Evolutionary conservation across 371 early-diverging fungal species (phyloP), one percentile per base, ranked within the genome.

Genomic region (Mucor indicus): DNA sequence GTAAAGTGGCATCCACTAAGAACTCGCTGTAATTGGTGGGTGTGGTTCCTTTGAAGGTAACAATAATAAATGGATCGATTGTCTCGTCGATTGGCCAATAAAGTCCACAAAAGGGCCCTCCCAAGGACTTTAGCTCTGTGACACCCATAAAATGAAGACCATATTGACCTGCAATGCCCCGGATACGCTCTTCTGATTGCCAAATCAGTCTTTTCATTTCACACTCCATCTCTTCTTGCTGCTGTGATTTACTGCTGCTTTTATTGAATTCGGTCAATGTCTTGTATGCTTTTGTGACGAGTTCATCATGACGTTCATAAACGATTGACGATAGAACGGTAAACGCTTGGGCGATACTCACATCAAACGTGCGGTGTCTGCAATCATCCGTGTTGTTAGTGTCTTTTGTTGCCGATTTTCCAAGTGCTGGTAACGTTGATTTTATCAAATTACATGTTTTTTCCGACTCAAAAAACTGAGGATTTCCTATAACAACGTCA

Each of bases 41-140:
- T 4, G 79, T 74, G 0, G 79, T 79, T 5, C 79, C 79, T 39
- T 79, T 79, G 38, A 68, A 72, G 6, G 62, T 59, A 16, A 79
- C 51, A 13, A 75, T 47, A 25, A 79, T 75, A 13, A 64, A 49
- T 0, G 76, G 69, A 4, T 66, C 45, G 4, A 51, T 53, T 12
- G 62, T 62, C 4, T 35, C 1, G n/a, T 38, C n/a, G 12, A 32
- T 39, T 6, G 56, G 39, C 56, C 56, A 56, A 35, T 38, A 56
- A 4, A 56, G 48, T 32, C 79, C 79, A 41, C 74, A 73, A 47
- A 62, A 79, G 0, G 79, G 74, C 0, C 76, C 79, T 1, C 75
- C 74, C 1, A 73, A 25, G 0, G 76, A 65, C 39, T 74, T 79
- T 8, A 75, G 55, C 31, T 79, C 79, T 22, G 76, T 66, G 7